Evolutionary conservation across 208 protist genomes (phyloP).

Genomic region (Trichomonas gallinae): DNA sequence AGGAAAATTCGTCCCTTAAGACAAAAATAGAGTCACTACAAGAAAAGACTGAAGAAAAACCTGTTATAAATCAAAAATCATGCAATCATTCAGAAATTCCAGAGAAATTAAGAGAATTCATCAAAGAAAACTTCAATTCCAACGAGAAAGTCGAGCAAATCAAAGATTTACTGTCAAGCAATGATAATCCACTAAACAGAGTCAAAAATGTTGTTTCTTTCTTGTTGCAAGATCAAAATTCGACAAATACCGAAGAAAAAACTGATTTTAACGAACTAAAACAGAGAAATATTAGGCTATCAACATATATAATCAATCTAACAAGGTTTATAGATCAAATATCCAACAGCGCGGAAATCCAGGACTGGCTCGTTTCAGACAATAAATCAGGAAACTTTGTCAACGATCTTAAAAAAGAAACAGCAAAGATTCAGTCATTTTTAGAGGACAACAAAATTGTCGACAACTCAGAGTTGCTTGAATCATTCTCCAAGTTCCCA

Average conservation of each 20-base stretch:
- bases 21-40: not conserved
- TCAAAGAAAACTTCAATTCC: not conserved
- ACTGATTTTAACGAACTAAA: no score
- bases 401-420: not conserved
- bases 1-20: not conserved
- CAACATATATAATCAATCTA: not conserved
- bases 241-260: not conserved
- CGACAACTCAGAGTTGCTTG: not conserved
- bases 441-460: not conserved
- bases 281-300: not conserved
- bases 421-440: not conserved
- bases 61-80: not conserved
- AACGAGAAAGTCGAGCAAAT: not conserved
- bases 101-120: not conserved
- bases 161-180: not conserved
- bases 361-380: not conserved
- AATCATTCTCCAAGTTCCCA: not conserved
- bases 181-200: not conserved
- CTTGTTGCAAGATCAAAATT: not conserved
- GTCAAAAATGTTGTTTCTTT: not conserved
- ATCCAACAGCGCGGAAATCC: not conserved
- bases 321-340: constrained; percentile 1
- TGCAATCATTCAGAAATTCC: not conserved
- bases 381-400: not conserved
- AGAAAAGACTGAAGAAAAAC: not conserved